Percentiles rank a stretch among this genome's conserved stretches.
Conservation (phyloP, 768 basidiomycete species). For the Russula ochroleuca region DNA sequence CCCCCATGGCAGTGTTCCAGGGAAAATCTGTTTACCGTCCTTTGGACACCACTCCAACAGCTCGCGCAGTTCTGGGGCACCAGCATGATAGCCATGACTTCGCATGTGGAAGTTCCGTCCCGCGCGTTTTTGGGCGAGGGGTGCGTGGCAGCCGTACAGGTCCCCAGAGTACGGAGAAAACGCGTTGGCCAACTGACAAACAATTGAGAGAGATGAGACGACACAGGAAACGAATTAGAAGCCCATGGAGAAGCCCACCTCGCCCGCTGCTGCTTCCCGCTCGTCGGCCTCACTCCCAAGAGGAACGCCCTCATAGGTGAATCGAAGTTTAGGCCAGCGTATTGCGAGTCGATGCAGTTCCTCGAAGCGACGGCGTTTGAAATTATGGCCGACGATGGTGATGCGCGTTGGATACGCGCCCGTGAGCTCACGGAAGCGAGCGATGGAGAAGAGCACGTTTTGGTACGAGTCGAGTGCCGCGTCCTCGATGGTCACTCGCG, state of each 20-base stretch:
- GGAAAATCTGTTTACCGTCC: constrained; percentile 41
- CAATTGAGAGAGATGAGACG: constrained; percentile 24
- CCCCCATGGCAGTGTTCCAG: constrained; percentile 58
- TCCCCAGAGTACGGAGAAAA: constrained; percentile 73
- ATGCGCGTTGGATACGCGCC: constrained; percentile 68
- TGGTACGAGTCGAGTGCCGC: constrained; percentile 88
- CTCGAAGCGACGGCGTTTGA: constrained; percentile 79
- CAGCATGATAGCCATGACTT: constrained; percentile 76
- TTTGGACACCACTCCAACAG: constrained; percentile 84
- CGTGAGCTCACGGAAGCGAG: constrained; percentile 84
- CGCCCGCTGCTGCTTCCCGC: constrained; percentile 58
- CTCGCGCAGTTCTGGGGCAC: constrained; percentile 64
- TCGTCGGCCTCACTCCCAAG: constrained; percentile 44
- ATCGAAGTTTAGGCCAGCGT: constrained; percentile 61
- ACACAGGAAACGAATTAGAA: constrained; percentile 10
- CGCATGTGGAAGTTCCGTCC: constrained; percentile 63
- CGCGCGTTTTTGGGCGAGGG: constrained; percentile 64
- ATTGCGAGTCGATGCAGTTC: constrained; percentile 82
- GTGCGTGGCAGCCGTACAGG: constrained; percentile 80
- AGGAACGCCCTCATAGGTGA: constrained; percentile 81
- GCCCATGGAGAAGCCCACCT: constrained; percentile 46
- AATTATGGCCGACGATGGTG: constrained; percentile 88
- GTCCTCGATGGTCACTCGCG: constrained; percentile 66
- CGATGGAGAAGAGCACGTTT: constrained; percentile 85
- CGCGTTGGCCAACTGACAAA: constrained; percentile 63